Percentiles rank a stretch among this genome's conserved stretches.
phyloP scores from a whole-genome alignment of 805 yeast species.

The Wickerhamiella sergipiensis region DNA sequence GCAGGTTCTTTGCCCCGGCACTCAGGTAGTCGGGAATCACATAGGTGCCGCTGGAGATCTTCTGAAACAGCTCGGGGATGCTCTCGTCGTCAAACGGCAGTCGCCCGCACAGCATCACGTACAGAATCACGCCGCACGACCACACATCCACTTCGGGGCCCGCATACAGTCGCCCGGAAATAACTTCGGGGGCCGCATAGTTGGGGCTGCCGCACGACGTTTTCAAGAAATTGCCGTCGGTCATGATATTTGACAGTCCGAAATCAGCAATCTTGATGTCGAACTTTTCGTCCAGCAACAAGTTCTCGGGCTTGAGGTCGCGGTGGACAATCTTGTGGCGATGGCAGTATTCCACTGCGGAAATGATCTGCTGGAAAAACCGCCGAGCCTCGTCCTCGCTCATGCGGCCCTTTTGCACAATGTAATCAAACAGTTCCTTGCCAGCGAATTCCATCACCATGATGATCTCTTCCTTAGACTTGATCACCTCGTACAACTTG shows the following conservation, averaged over 20 bases:
- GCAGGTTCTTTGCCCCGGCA: slow-evolving; percentile 67
- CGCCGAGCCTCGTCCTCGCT: slow-evolving; percentile 82
- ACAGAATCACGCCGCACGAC: slow-evolving; percentile 91
- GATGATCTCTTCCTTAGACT: slow-evolving; percentile 86
- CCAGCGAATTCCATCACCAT: slow-evolving; percentile 97
- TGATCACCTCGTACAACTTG: slow-evolving; percentile 87
- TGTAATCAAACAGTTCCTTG: slow-evolving; percentile 89
- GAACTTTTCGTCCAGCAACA: slow-evolving; percentile 73
- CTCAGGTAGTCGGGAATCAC: slow-evolving; percentile 78
- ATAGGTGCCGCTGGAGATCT: slow-evolving; percentile 85
- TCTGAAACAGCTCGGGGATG: slow-evolving; percentile 86
- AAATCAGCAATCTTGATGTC: slow-evolving; percentile 95
- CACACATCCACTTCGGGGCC: slow-evolving; percentile 98
- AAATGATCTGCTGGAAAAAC: slow-evolving; percentile 90
- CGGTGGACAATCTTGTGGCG: slow-evolving; percentile 93
- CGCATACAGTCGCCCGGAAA: slow-evolving; percentile 85
- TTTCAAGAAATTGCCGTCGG: slow-evolving; percentile 89
- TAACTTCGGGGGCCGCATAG: slow-evolving; percentile 96
- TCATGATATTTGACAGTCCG: slow-evolving; percentile 90
- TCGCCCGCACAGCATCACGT: slow-evolving; percentile 92
- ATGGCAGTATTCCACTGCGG: slow-evolving; percentile 94
- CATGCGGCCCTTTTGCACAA: slow-evolving; percentile 88
- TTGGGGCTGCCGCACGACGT: slow-evolving; percentile 95
- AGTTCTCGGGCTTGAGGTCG: slow-evolving; percentile 90
- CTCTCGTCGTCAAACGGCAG: slow-evolving; percentile 94